phyloP scores from a whole-genome alignment of 2,329 filamentous ascomycete species.

The Cordyceps javanica region DNA sequence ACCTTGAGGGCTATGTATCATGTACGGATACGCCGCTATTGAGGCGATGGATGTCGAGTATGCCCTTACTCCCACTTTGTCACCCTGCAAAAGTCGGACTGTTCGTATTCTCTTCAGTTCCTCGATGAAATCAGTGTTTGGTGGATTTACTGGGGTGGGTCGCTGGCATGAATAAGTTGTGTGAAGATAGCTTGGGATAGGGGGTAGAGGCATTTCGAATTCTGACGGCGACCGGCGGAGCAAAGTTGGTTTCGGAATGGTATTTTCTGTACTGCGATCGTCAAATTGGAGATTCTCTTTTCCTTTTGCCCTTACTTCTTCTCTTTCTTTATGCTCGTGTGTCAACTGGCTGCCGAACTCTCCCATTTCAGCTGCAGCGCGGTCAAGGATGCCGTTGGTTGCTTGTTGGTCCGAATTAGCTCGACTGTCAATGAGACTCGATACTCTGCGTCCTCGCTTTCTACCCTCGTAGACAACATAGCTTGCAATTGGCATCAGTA shows the following conservation, averaged over 20 bases:
- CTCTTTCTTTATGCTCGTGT: not conserved
- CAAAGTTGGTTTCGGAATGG: conserved; percentile 32
- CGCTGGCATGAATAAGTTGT: conserved; percentile 72
- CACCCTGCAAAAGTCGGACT: conserved; percentile 62
- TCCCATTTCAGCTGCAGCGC: conserved; percentile 17
- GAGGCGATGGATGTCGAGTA: conserved; percentile 84
- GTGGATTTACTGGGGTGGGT: conserved; percentile 60
- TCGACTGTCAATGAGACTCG: not conserved
- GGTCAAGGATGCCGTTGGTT: conserved; percentile 17
- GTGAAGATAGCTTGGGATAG: conserved; percentile 60
- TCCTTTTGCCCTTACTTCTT: not conserved
- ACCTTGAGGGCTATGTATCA: conserved; percentile 36
- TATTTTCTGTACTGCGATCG: not conserved
- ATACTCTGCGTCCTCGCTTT: conserved; percentile 18
- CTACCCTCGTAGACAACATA: conserved; percentile 52
- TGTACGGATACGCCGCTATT: conserved; percentile 70
- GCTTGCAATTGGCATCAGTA: conserved; percentile 39
- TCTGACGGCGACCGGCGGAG: conserved; percentile 71
- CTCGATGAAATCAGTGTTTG: conserved; percentile 70
- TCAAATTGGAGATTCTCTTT: too few relatives aligned
- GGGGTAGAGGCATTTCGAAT: conserved; percentile 59
- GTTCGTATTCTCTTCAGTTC: conserved; percentile 69
- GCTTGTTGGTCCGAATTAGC: not conserved
- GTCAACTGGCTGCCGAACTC: not conserved
- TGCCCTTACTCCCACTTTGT: conserved; percentile 74